phyloP scores from a whole-genome alignment of 768 basidiomycete species.

The Boletus fagicola region DNA sequence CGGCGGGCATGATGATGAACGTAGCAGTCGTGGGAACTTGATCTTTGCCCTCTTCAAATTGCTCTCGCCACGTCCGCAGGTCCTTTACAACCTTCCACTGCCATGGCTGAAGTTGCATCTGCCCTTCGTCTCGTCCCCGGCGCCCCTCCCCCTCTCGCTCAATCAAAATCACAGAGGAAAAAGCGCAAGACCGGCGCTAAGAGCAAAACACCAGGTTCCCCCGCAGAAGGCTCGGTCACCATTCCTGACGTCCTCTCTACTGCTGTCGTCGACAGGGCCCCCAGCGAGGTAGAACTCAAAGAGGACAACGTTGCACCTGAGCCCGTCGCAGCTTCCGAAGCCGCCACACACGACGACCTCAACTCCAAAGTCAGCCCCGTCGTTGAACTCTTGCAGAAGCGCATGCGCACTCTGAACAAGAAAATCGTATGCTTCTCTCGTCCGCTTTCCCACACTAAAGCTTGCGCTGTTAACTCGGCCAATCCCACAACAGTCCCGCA shows the following conservation, averaged over 20 bases:
- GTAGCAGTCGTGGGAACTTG: conserved; percentile 21
- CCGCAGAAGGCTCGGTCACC: conserved; percentile 37
- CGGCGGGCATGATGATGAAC: conserved; percentile 11
- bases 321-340: conserved; percentile 40
- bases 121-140: conserved; percentile 68
- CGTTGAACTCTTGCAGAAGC: conserved; percentile 76
- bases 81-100: not conserved
- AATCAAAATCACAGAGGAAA: conserved; percentile 62
- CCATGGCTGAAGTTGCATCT: conserved; percentile 36
- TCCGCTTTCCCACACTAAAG: not conserved
- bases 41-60: conserved; percentile 13
- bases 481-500: conserved; percentile 53
- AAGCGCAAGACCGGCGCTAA: conserved; percentile 62
- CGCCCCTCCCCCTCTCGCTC: conserved; percentile 60
- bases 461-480: conserved; percentile 13
- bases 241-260: conserved; percentile 47
- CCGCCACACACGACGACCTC: conserved; percentile 44
- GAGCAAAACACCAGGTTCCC: conserved; percentile 47
- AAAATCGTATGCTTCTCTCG: conserved; percentile 65
- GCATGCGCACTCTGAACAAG: conserved; percentile 73
- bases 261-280: conserved; percentile 49
- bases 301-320: conserved; percentile 50
- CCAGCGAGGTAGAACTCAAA: conserved; percentile 45
- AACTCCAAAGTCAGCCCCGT: conserved; percentile 61
- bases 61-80: not conserved